Conservation (phyloP, 1,284 basidiomycete species). For the Ceratobasidium theobromae region DNA sequence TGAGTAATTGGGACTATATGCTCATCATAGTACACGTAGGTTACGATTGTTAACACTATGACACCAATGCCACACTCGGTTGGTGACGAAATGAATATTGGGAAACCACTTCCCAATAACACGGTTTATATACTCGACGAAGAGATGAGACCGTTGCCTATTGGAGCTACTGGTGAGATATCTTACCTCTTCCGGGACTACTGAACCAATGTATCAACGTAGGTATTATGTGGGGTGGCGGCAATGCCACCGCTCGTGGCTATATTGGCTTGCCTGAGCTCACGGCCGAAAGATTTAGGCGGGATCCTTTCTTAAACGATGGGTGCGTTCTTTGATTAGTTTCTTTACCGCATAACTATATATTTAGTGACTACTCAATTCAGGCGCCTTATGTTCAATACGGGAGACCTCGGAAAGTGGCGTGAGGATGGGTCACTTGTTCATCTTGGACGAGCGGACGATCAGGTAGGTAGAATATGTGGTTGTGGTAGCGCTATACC, state of each 20-base stretch:
- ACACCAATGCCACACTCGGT: constrained; percentile 48
- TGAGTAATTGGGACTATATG: background rate
- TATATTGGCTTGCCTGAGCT: constrained; percentile 58
- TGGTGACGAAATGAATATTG: constrained; percentile 52
- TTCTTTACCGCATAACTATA: background rate
- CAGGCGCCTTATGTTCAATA: constrained; percentile 61
- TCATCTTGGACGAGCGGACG: constrained; percentile 58
- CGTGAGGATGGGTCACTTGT: constrained; percentile 54
- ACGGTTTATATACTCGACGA: constrained; percentile 60
- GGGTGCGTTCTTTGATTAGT: constrained; percentile 46
- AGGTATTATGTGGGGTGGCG: constrained; percentile 63
- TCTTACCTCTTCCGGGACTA: constrained; percentile 26
- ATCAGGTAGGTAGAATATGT: constrained; percentile 48
- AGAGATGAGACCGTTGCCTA: constrained; percentile 52
- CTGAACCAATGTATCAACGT: background rate
- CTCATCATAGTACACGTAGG: constrained; percentile 44
- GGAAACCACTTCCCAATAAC: constrained; percentile 60
- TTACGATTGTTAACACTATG: constrained; percentile 62
- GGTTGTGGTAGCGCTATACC: background rate
- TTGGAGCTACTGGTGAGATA: constrained; percentile 45
- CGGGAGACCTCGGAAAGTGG: constrained; percentile 61
- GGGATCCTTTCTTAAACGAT: constrained; percentile 54
- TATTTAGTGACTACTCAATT: constrained; percentile 7
- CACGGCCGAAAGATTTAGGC: constrained; percentile 54
- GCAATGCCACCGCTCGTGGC: constrained; percentile 54